Percentiles rank a stretch among this genome's conserved stretches.
phyloP scores from a whole-genome alignment of 495 filamentous ascomycete species.

The Trypethelium eluteriae region DNA sequence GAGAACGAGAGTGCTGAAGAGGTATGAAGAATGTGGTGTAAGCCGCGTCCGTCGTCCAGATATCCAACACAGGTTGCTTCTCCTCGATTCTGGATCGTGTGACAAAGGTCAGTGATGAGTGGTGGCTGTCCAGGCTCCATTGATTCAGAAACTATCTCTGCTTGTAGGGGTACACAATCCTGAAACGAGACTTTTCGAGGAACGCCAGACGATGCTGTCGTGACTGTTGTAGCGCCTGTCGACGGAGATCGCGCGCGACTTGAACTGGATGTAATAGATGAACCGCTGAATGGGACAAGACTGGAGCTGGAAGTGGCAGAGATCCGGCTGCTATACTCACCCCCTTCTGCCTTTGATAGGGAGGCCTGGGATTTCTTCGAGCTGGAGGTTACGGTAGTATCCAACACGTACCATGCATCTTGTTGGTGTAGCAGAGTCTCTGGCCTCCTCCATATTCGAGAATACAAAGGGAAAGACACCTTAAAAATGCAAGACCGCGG shows the following conservation, averaged over 20 bases:
- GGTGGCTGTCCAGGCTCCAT: neutral
- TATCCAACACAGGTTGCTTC: neutral
- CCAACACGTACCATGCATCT: neutral
- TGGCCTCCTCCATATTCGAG: neutral
- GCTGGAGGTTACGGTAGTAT: neutral
- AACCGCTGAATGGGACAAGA: neutral
- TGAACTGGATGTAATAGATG: neutral
- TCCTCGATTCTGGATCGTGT: neutral
- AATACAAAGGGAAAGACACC: neutral
- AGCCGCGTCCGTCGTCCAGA: slow-evolving; percentile 3
- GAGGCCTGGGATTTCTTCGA: neutral
- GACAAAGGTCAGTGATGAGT: neutral
- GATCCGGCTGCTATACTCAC: neutral
- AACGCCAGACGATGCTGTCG: slow-evolving; percentile 3
- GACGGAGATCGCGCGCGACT: neutral
- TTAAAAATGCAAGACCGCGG: neutral
- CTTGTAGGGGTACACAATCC: neutral
- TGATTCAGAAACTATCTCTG: neutral
- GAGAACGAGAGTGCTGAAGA: slow-evolving; percentile 3
- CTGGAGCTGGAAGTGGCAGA: slow-evolving; percentile 4
- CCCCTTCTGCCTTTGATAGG: neutral
- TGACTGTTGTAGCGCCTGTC: neutral
- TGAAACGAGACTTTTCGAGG: slow-evolving; percentile 3
- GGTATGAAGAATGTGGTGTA: neutral
- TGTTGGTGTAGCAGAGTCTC: neutral